Conservation (phyloP, 805 yeast genomes). For the Saturnispora saitoi region DNA sequence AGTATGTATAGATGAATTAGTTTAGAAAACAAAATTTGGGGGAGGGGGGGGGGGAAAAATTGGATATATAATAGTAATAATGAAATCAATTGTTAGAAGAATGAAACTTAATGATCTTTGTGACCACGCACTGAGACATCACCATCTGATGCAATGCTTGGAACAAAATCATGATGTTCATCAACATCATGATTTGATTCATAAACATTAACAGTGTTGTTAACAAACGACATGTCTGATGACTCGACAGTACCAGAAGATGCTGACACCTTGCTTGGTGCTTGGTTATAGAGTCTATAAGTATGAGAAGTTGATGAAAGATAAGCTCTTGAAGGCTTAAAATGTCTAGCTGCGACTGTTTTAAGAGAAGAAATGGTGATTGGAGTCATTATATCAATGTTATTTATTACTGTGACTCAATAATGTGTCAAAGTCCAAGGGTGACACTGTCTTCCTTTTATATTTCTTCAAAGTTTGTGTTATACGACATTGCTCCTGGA, state of each 20-base stretch:
- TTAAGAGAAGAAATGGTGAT: slow-evolving; percentile 23
- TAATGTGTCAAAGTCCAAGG: too few species aligned
- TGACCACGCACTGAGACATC: slow-evolving; percentile 23
- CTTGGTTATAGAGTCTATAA: slow-evolving; percentile 16
- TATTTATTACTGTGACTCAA: too few species aligned
- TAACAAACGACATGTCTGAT: slow-evolving; percentile 23
- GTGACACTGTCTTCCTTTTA: neutral
- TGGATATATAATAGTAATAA: too few species aligned
- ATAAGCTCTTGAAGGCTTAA: slow-evolving; percentile 5
- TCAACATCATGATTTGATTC: slow-evolving; percentile 6
- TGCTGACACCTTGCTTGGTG: slow-evolving; percentile 19
- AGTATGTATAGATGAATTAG: too few species aligned
- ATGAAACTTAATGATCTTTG: slow-evolving; percentile 7
- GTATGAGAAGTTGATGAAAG: slow-evolving; percentile 3
- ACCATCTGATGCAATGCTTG: slow-evolving; percentile 25
- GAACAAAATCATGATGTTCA: slow-evolving; percentile 23
- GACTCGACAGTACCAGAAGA: slow-evolving; percentile 27
- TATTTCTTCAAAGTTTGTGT: too few species aligned
- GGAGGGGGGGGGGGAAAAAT: too few species aligned
- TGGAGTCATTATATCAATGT: too few species aligned
- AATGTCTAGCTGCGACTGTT: slow-evolving; percentile 22
- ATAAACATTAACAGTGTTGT: slow-evolving; percentile 14
- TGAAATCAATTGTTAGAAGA: too few species aligned
- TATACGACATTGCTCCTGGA: too few species aligned
- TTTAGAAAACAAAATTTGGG: too few species aligned